These are phyloP conservation scores for Phialemoniopsis sp. DNA, from an alignment of 2,329 filamentous ascomycete species.

Conservation along the genomic window DNA sequence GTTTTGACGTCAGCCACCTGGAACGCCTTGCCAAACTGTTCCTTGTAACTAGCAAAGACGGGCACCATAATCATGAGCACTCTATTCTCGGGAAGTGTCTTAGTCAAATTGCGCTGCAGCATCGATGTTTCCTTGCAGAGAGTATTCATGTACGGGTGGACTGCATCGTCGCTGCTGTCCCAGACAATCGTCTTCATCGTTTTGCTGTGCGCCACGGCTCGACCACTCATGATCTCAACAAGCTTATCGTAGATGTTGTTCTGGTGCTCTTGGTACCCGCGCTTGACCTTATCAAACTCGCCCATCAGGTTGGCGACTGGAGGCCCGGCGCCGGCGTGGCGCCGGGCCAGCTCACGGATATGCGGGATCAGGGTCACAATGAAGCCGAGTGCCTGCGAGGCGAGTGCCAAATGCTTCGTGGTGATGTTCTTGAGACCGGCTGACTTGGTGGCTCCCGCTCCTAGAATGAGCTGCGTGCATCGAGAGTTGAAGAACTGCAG, in stretches of 20 bases:
- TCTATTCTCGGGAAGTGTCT: constrained; percentile 73
- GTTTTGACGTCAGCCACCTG: constrained; percentile 61
- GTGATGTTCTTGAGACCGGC: constrained; percentile 95
- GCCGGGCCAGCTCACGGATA: constrained; percentile 83
- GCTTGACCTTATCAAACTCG: constrained; percentile 85
- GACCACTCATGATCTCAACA: constrained; percentile 84
- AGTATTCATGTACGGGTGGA: constrained; percentile 79
- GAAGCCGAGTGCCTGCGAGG: constrained; percentile 84
- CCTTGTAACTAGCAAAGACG: constrained; percentile 77
- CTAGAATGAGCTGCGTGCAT: constrained; percentile 92
- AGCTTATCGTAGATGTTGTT: constrained; percentile 88
- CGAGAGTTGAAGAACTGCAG: constrained; percentile 93
- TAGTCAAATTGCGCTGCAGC: constrained; percentile 77
- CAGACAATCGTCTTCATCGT: constrained; percentile 73
- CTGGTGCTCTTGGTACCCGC: constrained; percentile 84
- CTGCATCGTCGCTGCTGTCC: constrained; percentile 47
- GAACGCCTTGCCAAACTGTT: constrained; percentile 72
- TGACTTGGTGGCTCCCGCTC: constrained; percentile 83
- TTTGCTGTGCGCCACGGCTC: constrained; percentile 69
- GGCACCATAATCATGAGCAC: constrained; percentile 81
- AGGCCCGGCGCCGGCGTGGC: constrained; percentile 49
- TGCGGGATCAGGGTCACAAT: constrained; percentile 84
- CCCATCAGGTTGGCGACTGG: constrained; percentile 57
- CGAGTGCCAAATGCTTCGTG: constrained; percentile 88
- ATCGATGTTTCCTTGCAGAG: constrained; percentile 82